phyloP scores from a whole-genome alignment of 495 filamentous ascomycete genomes.

The Aspergillus asperescens region DNA sequence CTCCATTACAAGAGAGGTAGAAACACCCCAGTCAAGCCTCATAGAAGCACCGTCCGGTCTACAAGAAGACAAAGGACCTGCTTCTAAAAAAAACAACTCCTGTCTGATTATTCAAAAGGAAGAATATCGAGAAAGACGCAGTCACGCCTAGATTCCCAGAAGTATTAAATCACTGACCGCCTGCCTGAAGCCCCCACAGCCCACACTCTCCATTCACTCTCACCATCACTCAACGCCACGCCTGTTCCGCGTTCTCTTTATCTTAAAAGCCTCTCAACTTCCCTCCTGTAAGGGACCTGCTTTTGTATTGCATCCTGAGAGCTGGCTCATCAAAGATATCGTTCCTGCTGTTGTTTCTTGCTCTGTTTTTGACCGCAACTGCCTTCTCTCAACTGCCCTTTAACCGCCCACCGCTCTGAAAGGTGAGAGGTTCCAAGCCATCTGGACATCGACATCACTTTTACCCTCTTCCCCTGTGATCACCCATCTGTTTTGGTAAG shows the following conservation, averaged over 20 bases:
- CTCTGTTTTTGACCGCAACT: background rate
- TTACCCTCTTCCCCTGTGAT: background rate
- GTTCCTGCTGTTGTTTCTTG: background rate
- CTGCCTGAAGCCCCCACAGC: slow-evolving; percentile 22
- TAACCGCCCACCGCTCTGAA: slow-evolving; percentile 15
- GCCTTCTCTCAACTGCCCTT: background rate
- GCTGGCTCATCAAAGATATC: background rate
- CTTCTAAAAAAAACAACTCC: too few species aligned
- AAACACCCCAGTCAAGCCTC: background rate
- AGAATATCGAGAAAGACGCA: too few species aligned
- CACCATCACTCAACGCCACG: slow-evolving; percentile 33
- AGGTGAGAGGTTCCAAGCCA: slow-evolving; percentile 3
- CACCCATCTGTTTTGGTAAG: background rate
- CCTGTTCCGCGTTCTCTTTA: slow-evolving; percentile 20
- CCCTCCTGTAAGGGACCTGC: background rate
- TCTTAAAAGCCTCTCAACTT: slow-evolving; percentile 8
- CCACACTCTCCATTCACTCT: slow-evolving; percentile 11
- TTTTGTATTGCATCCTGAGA: background rate
- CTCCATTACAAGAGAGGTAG: too few species aligned
- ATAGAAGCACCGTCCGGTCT: background rate
- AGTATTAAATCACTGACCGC: slow-evolving; percentile 27
- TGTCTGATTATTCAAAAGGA: too few species aligned
- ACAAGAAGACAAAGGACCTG: background rate
- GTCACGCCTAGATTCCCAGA: background rate
- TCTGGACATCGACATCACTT: background rate